Evolutionary conservation across 2,329 filamentous ascomycete species (phyloP), one percentile per base, ranked within the genome.

Genomic region (Daldinia eschscholtzii): DNA sequence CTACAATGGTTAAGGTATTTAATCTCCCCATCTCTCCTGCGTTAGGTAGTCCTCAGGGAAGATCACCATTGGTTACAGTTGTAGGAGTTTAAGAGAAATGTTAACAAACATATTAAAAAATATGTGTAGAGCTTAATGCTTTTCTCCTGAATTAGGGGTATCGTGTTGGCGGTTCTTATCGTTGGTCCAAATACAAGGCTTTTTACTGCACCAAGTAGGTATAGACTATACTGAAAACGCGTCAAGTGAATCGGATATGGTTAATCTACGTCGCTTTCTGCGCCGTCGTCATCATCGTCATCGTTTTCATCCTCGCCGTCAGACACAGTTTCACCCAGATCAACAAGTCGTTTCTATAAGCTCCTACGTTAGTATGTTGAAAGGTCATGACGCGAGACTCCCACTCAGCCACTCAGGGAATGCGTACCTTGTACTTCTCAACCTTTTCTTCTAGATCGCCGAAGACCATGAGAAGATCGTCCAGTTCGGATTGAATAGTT

Each of bases 401-500:
- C 15, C 7, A 62, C 57, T 57, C 52, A 10, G 12, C 15, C 13
- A 61, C 57, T 57, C 50, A 41, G 28, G 20, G 57, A 20, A 42
- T 42, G 78, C 85, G 72, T 80, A 92, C 91, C 86, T 93, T 95
- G 77, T 95, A 93, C 73, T 88, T 89, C 46, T 86, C 85, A 56
- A 89, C 84, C 81, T 94, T 95, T 61, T 93, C 91, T 79, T 96
- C 93, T 18, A 94, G 77, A 76, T 96, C 93, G 13, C 88, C 89
- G 79, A 94, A 93, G 4, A 96, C 90, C 82, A 95, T 92, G 39
- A 96, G 82, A 61, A 95, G 83, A 78, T 96, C 93, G 73, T 96
- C 93, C 52, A 95, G 83, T 79, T 96, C 93, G 2, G 87, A 85
- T 77, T 95, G 92, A 4, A 86, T 85, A 1, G 86, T 81, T 68